Evolutionary conservation across 352 stramenopile genomes (phyloP).

Genomic region (Phytophthora tentaculata): DNA sequence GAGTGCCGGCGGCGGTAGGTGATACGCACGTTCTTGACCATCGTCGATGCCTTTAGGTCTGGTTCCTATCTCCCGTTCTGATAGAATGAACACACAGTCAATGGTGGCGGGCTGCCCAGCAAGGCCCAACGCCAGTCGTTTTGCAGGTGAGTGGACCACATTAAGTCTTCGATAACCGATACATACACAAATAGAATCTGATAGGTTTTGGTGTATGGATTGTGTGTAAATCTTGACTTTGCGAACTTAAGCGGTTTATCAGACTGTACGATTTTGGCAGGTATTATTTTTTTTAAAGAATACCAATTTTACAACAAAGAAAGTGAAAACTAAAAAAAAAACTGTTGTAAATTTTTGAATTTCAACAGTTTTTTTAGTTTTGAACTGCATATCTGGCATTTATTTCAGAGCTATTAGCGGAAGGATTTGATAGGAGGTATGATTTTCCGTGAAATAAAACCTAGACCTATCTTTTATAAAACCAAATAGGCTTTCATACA

Average conservation of each 20-base stretch:
- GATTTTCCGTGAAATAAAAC: too few species aligned
- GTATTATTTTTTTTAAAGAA: neutral
- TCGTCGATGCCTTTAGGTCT: conserved; percentile 64
- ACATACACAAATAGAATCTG: neutral
- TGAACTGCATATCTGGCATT: too few species aligned
- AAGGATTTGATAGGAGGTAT: too few species aligned
- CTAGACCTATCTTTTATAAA: too few species aligned
- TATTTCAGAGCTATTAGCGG: too few species aligned
- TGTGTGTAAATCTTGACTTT: neutral
- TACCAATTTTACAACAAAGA: too few species aligned
- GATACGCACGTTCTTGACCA: conserved; percentile 96
- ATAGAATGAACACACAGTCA: conserved; percentile 50
- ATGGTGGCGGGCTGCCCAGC: conserved; percentile 24
- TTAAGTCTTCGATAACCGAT: neutral
- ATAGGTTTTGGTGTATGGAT: neutral
- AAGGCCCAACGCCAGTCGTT: conserved; percentile 62
- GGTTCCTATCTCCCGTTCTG: conserved; percentile 75
- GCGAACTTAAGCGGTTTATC: neutral
- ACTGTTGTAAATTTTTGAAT: too few species aligned
- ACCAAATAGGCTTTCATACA: too few species aligned
- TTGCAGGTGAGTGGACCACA: conserved; percentile 34
- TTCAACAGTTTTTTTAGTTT: too few species aligned
- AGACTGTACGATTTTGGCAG: too few species aligned
- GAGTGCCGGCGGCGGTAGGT: conserved; percentile 96
- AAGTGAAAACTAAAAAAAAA: too few species aligned